Evolutionary conservation across 1,284 basidiomycete genomes (phyloP), one percentile per base, ranked within the genome.

Genomic region (Pterulicium gracile): DNA sequence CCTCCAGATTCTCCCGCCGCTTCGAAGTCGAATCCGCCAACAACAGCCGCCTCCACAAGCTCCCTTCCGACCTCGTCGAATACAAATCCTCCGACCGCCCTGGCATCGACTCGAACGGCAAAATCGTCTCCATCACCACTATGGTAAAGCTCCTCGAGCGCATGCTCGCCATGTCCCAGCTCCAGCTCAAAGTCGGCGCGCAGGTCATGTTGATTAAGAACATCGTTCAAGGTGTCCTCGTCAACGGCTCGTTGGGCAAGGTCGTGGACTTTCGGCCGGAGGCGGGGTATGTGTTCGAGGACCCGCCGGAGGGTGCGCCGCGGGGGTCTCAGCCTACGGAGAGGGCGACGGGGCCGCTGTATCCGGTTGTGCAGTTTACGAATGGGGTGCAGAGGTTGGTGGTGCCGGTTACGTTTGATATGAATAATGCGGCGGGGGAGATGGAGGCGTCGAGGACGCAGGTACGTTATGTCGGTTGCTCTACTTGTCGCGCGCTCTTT

Each of bases 121-220:
- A 43, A 22, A 17, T 14, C n/a, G 23, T 43, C n/a, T 14, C 13
- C 4, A 12, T 14, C n/a, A 7, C 20, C 19, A 23, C 19, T 4
- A 7, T 43, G 20, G 4, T 21, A 12, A 43, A 24, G 20, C 20
- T 43, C 5, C n/a, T 43, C 10, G 42, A 43, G 13, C 20, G 42
- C 19, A 10, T 43, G 4, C 42, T 43, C 5, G 42, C 42, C 10
- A 17, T 21, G 13, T 14, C 19, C 7, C 20, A 13, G 12, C 20
- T 43, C 12, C 10, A 43, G n/a, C 20, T 43, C 13, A 43, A 43
- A 19, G 20, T 69, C 14, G 66, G 62, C 2, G 68, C 72, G 0
- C 72, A 77, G 50, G 75, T 77, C 10, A 77, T 77, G 74, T 66
- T 89, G n/a, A 77, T 88, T 63, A 88, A 88, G 68, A 90, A 90